phyloP scores from a whole-genome alignment of 306 rosid genomes.

The Vicia villosa region DNA sequence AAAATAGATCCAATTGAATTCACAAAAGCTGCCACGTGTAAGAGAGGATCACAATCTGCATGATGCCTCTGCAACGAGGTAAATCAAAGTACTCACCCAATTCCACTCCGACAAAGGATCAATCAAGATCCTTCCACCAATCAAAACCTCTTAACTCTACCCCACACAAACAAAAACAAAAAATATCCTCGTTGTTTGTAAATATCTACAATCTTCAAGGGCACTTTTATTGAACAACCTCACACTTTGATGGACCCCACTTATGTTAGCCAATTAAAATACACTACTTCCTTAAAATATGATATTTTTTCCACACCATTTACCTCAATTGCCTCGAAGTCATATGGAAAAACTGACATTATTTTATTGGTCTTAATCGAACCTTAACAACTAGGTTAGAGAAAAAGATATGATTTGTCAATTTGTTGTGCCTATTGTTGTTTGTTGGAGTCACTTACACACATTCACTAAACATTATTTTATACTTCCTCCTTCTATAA shows the following conservation, averaged over 20 bases:
- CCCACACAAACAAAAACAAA: neutral
- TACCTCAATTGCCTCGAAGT: neutral
- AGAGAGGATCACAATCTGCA: conserved; percentile 23
- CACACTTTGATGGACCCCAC: conserved; percentile 49
- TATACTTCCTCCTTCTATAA: neutral
- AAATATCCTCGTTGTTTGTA: conserved; percentile 49
- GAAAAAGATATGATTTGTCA: conserved; percentile 39
- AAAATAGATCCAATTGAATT: no score
- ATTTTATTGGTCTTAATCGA: conserved; percentile 26
- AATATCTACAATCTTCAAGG: conserved; percentile 37
- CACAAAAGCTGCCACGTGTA: conserved; percentile 43
- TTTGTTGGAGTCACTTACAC: conserved; percentile 32
- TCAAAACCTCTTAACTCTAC: conserved; percentile 27
- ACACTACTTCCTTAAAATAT: conserved; percentile 36
- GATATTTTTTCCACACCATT: neutral
- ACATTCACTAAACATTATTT: conserved; percentile 16
- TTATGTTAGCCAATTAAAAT: conserved; percentile 41
- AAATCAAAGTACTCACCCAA: conserved; percentile 36
- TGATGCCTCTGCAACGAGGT: conserved; percentile 32
- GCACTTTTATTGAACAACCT: conserved; percentile 39
- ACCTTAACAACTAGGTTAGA: conserved; percentile 32
- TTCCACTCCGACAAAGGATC: conserved; percentile 35
- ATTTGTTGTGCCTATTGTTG: conserved; percentile 39
- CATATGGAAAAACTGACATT: conserved; percentile 10
- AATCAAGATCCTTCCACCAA: conserved; percentile 49